Conservation (phyloP, 2,329 filamentous ascomycete genomes). For the Sordariomycetes sp. region DNA sequence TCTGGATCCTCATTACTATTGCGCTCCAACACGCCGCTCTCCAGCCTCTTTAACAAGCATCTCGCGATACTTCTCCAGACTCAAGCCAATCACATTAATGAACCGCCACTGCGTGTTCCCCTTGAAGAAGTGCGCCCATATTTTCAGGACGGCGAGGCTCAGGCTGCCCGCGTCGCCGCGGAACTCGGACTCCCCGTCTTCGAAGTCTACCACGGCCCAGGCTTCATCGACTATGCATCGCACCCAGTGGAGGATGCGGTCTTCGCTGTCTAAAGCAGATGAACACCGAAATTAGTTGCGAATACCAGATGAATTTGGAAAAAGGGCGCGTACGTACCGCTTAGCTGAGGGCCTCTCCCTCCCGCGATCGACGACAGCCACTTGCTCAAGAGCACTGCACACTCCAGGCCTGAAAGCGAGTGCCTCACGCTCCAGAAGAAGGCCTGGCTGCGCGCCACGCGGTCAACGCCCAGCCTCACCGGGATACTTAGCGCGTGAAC, state of each 20-base stretch:
- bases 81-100: conserved; percentile 31
- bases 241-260: conserved; percentile 34
- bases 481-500: conserved; percentile 45
- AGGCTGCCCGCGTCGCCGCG: conserved; percentile 17
- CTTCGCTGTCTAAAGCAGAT: conserved; percentile 23
- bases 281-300: background rate
- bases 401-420: conserved; percentile 42
- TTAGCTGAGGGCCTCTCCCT: conserved; percentile 12
- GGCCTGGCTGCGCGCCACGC: conserved; percentile 41
- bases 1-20: too few relatives aligned
- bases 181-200: conserved; percentile 14
- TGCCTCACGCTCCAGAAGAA: conserved; percentile 49
- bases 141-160: conserved; percentile 27
- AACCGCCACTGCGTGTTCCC: conserved; percentile 37
- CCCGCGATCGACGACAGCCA: conserved; percentile 24
- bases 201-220: conserved; percentile 24
- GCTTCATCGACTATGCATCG: conserved; percentile 33
- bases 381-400: conserved; percentile 41
- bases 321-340: conserved; percentile 11
- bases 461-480: conserved; percentile 41
- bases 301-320: background rate
- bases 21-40: background rate
- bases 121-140: conserved; percentile 35
- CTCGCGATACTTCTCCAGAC: conserved; percentile 24
- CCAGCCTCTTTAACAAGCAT: conserved; percentile 9